A percentile compares a stretch with the other conserved stretches of the same genome.
Conservation (phyloP, 2,329 filamentous ascomycete species). For the Scedosporium boydii region DNA sequence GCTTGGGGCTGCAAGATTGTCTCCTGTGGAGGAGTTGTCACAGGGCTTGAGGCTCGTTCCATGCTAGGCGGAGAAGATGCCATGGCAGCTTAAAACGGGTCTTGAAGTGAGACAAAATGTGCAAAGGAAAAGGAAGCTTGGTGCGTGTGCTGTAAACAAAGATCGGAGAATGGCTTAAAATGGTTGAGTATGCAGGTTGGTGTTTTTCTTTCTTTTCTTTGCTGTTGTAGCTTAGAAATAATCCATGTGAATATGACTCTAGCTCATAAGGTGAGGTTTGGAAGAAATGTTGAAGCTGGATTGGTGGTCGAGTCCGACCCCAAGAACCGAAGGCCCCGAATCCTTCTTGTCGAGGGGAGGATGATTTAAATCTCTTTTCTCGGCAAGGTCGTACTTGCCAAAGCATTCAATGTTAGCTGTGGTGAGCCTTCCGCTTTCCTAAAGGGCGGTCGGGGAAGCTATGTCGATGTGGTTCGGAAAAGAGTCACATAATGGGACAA, state of each 20-base stretch:
- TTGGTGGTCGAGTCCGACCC: not conserved
- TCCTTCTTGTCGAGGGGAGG: not conserved
- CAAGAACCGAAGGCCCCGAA: no score
- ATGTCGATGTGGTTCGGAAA: not conserved
- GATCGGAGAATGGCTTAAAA: not conserved
- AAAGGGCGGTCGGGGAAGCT: conserved; percentile 1
- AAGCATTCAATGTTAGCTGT: not conserved
- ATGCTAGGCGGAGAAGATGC: not conserved
- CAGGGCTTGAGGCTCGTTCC: not conserved
- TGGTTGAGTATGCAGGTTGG: not conserved
- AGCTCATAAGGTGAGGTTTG: not conserved
- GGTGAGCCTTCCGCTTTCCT: not conserved
- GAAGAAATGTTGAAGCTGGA: not conserved
- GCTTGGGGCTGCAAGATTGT: not conserved
- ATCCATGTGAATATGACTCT: not conserved
- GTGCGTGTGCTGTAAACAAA: not conserved
- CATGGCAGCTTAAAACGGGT: not conserved
- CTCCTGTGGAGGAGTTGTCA: not conserved
- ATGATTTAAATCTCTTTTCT: not conserved
- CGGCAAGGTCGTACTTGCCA: not conserved
- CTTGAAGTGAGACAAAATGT: not conserved
- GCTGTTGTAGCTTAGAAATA: no score
- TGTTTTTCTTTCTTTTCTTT: no score
- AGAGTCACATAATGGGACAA: conserved; percentile 4
- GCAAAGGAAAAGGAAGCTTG: not conserved